These are phyloP conservation scores for Saturnispora kantuleensis DNA, from an alignment of 805 yeast species.

Conservation along the genomic window DNA sequence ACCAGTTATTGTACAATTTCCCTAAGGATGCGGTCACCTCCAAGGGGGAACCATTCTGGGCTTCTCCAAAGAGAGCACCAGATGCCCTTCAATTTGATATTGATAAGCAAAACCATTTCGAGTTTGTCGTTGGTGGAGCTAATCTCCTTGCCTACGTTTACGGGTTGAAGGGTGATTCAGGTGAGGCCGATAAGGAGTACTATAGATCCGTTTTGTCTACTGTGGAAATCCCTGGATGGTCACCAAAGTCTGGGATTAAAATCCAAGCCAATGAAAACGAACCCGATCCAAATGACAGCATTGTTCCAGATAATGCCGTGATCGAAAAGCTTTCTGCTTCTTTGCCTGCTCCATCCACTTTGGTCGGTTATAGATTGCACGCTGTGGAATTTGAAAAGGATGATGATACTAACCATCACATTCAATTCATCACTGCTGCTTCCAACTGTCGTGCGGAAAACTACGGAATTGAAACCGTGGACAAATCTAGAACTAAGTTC, in stretches of 20 bases:
- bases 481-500: constrained; percentile 82
- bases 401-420: constrained; percentile 94
- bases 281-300: constrained; percentile 68
- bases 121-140: constrained; percentile 83
- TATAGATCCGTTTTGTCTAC: constrained; percentile 46
- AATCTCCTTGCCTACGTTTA: constrained; percentile 83
- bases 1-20: constrained; percentile 86
- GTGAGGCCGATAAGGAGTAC: constrained; percentile 35
- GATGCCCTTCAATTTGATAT: constrained; percentile 71
- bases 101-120: constrained; percentile 64
- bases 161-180: constrained; percentile 72
- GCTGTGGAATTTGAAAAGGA: constrained; percentile 98
- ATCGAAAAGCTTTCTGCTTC: constrained; percentile 60
- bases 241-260: constrained; percentile 63
- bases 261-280: constrained; percentile 84
- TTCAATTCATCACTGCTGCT: constrained; percentile 91
- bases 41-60: constrained; percentile 91
- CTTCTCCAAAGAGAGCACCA: constrained; percentile 96
- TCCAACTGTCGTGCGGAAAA: constrained; percentile 93
- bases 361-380: constrained; percentile 77
- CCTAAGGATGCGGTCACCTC: constrained; percentile 90
- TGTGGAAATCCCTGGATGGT: constrained; percentile 50
- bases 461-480: constrained; percentile 82
- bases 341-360: constrained; percentile 78
- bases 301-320: constrained; percentile 47